These are phyloP conservation scores for Blastomyces silverae DNA, from an alignment of 2,329 filamentous ascomycete species.

Conservation along the genomic window DNA sequence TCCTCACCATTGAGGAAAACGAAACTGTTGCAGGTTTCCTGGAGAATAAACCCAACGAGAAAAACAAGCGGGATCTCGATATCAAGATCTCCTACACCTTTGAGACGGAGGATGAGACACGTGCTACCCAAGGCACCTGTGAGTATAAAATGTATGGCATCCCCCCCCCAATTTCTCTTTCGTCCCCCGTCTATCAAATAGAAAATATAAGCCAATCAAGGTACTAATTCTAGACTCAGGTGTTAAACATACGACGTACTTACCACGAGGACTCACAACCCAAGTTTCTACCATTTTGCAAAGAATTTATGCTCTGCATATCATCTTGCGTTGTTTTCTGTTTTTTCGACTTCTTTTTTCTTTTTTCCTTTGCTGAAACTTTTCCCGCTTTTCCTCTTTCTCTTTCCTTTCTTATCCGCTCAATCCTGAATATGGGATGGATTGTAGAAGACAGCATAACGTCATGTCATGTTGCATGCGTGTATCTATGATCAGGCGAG, in stretches of 20 bases:
- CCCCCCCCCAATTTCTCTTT: background rate
- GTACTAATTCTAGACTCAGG: slow-evolving; percentile 28
- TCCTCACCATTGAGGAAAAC: slow-evolving; percentile 81
- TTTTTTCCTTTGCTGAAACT: background rate
- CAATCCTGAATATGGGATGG: background rate
- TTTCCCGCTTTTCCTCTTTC: background rate
- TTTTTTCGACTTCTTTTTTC: background rate
- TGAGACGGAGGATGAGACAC: slow-evolving; percentile 64
- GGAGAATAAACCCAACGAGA: slow-evolving; percentile 78
- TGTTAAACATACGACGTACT: slow-evolving; percentile 19
- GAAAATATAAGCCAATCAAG: background rate
- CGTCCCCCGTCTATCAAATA: background rate
- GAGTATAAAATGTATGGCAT: slow-evolving; percentile 62
- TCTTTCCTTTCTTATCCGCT: background rate
- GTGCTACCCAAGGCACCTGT: slow-evolving; percentile 62
- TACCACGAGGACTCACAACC: background rate
- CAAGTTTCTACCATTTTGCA: slow-evolving; percentile 20
- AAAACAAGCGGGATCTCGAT: slow-evolving; percentile 92
- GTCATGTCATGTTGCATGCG: background rate
- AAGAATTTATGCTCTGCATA: slow-evolving; percentile 16
- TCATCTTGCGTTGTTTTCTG: slow-evolving; percentile 20
- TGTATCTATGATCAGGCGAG: background rate
- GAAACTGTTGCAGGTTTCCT: slow-evolving; percentile 70
- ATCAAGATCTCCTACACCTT: slow-evolving; percentile 80
- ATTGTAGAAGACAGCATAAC: background rate